Conservation (phyloP, 164 flowering plant genomes). For the Tetracentron sinense region DNA sequence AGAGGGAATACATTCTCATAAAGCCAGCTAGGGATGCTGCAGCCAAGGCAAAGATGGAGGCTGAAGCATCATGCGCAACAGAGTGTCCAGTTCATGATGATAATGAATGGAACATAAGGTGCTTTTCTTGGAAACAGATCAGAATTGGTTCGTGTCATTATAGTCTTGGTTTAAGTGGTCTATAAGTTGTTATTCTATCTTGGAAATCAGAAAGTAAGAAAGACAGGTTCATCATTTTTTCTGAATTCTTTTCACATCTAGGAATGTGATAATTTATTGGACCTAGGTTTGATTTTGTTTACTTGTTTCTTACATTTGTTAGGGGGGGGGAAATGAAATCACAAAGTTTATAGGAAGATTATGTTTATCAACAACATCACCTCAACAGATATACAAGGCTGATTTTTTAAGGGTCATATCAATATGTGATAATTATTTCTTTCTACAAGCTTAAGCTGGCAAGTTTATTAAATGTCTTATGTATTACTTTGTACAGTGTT, state of each 20-base stretch:
- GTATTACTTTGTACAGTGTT: constrained; percentile 49
- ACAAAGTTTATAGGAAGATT: no score
- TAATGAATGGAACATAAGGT: constrained; percentile 98
- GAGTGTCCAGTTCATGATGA: constrained; percentile 72
- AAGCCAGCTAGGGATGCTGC: constrained; percentile 91
- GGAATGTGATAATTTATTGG: no score
- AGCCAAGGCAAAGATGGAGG: constrained; percentile 81
- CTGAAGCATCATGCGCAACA: constrained; percentile 39
- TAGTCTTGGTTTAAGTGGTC: neutral
- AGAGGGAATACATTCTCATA: constrained; percentile 65
- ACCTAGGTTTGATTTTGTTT: no score
- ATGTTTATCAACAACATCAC: neutral
- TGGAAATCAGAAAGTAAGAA: neutral
- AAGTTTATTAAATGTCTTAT: neutral
- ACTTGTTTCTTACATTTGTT: no score
- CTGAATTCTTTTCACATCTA: neutral
- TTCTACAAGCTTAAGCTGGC: constrained; percentile 8
- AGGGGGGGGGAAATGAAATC: no score
- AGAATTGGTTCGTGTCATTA: neutral
- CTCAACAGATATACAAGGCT: neutral
- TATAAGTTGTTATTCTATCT: neutral
- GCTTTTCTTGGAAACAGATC: neutral
- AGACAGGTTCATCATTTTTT: neutral
- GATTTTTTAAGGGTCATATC: neutral
- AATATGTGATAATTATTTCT: neutral